Conservation (phyloP, 805 yeast species). For the Kuraishia cidri region DNA sequence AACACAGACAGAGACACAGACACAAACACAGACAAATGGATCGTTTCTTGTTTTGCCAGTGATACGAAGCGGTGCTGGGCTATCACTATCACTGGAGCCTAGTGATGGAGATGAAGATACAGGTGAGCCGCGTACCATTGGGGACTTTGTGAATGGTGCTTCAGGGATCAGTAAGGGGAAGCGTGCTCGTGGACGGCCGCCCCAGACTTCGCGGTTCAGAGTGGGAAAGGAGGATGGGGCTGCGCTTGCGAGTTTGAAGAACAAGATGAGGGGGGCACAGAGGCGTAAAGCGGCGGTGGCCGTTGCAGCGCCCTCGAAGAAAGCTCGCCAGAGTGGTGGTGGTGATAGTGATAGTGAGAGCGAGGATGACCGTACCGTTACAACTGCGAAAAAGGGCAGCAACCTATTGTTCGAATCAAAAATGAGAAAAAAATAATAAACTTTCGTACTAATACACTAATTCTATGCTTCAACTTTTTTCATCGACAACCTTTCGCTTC, state of each 20-base stretch:
- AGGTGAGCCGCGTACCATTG: slow-evolving; percentile 5
- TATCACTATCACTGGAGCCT: slow-evolving; percentile 1
- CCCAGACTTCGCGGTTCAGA: no score
- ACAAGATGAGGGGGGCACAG: no score
- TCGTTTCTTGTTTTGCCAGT: slow-evolving; percentile 7
- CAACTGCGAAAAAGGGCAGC: slow-evolving; percentile 7
- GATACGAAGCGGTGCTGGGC: slow-evolving; percentile 8
- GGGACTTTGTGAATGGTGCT: slow-evolving; percentile 7
- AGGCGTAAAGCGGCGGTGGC: no score
- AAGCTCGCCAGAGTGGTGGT: no score
- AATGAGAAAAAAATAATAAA: slow-evolving; percentile 1
- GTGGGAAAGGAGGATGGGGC: slow-evolving; percentile 6
- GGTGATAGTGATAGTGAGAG: no score
- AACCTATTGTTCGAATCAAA: slow-evolving; percentile 6
- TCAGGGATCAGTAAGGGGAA: slow-evolving; percentile 2
- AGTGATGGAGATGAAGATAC: background rate
- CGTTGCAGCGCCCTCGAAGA: no score
- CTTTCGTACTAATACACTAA: background rate
- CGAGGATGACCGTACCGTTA: no score
- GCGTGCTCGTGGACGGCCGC: slow-evolving; percentile 1
- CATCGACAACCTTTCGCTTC: background rate
- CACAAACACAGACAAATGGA: no score
- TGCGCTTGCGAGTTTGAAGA: slow-evolving; percentile 5
- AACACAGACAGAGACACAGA: no score
- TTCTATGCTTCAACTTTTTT: background rate